Evolutionary conservation across 371 early-diverging fungal species (phyloP).

Genomic region (Saksenaea vasiformis): DNA sequence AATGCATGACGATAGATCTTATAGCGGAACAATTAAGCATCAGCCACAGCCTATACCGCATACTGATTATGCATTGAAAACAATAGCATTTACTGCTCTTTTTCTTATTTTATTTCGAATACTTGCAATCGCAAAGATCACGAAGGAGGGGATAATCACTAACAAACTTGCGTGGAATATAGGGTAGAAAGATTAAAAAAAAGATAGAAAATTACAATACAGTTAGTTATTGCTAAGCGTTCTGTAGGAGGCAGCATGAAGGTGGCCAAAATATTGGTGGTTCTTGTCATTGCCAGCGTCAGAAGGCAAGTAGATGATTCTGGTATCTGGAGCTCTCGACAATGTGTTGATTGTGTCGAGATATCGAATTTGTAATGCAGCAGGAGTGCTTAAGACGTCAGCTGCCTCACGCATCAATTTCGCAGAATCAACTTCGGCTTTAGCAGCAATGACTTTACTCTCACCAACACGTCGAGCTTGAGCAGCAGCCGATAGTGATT

Average conservation of each 20-base stretch:
- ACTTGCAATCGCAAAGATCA: too few relatives aligned
- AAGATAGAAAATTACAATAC: slow-evolving; percentile 2
- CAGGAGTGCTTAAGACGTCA: slow-evolving; percentile 67
- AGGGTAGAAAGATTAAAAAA: background rate
- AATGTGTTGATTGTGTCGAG: slow-evolving; percentile 83
- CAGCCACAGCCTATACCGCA: too few relatives aligned
- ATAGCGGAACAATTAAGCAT: too few relatives aligned
- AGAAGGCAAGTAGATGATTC: slow-evolving; percentile 64
- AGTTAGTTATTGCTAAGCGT: background rate
- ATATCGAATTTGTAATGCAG: slow-evolving; percentile 87
- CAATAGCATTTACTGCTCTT: too few relatives aligned
- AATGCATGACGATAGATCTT: too few relatives aligned
- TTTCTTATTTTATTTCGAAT: too few relatives aligned
- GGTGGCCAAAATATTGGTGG: background rate
- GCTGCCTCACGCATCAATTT: slow-evolving; percentile 93
- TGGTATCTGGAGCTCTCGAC: slow-evolving; percentile 58
- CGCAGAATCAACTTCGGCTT: slow-evolving; percentile 91
- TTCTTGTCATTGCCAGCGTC: background rate
- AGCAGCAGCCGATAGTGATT: slow-evolving; percentile 88
- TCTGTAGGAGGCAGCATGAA: slow-evolving; percentile 6
- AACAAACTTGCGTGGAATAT: background rate
- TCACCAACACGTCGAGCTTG: slow-evolving; percentile 88
- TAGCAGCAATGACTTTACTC: slow-evolving; percentile 87
- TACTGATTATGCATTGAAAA: too few relatives aligned
- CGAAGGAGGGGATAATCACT: background rate